Conservation (phyloP, 1,284 basidiomycete species). For the Cryptococcus sp. region DNA sequence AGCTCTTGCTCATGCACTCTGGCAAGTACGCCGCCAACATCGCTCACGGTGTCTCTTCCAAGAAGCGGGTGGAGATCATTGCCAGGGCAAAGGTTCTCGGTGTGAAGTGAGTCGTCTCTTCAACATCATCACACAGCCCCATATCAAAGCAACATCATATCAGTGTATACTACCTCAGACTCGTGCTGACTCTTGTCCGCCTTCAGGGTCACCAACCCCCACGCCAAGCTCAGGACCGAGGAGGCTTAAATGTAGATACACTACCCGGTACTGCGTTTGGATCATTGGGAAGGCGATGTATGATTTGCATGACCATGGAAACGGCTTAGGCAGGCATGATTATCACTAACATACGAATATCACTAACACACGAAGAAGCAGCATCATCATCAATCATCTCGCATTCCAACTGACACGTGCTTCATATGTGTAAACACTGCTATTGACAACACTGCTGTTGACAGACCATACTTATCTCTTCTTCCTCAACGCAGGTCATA, state of each 20-base stretch:
- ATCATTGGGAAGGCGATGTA: not conserved
- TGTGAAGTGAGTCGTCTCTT: constrained; percentile 60
- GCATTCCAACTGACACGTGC: too few species aligned
- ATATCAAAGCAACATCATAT: not conserved
- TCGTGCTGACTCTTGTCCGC: not conserved
- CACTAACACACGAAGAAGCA: too few species aligned
- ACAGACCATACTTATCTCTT: too few species aligned
- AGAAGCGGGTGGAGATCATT: constrained; percentile 91
- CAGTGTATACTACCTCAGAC: not conserved
- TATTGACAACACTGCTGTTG: too few species aligned
- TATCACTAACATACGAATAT: too few species aligned
- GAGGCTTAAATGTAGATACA: constrained; percentile 59
- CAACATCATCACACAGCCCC: too few species aligned
- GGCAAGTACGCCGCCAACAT: constrained; percentile 95
- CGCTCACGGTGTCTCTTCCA: constrained; percentile 94
- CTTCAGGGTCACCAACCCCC: constrained; percentile 82
- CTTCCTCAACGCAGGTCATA: too few species aligned
- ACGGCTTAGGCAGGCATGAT: too few species aligned
- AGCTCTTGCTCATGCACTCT: constrained; percentile 97
- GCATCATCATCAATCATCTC: too few species aligned
- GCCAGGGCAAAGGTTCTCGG: constrained; percentile 85
- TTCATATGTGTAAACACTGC: too few species aligned
- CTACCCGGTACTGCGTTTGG: constrained; percentile 4
- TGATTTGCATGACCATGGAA: constrained; percentile 1
- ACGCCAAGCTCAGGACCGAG: constrained; percentile 94